Base-by-base conservation (phyloP, 2,329 filamentous ascomycete genomes). In the Simplicillium sp. region DNA sequence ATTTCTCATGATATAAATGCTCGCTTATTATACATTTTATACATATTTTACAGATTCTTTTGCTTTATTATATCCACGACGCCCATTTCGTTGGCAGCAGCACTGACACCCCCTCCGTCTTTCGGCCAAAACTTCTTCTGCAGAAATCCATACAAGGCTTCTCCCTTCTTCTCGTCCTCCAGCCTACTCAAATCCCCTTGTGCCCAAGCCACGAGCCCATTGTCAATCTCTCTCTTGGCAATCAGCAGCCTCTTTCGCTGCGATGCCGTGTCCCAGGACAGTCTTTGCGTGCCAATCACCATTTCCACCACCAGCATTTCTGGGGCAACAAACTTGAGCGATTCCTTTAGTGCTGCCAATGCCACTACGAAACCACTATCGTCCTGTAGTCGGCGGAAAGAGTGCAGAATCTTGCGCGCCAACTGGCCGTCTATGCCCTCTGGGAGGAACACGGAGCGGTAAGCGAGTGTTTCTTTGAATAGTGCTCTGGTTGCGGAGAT, bases 401-500 rank as follows among this genome's bases (percentile, higher is more conserved):
- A 68, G 50, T 73, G 70, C 11, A 73, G 53, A 14, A 73, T 64
- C 48, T 65, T 70, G 46, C 68, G 66, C 7, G 65, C 69, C 16
- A 75, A 58, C 43, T 71, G 65, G 4, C 59, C 54, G 47, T 74
- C 64, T 32, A 73, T 60, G 44, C 62, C 57, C 11, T 60, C 60
- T 2, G 60, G 52, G 38, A 65, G 53, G 45, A 73, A 73, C 7
- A 70, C 58, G 11, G 63, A 55, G 18, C 61, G 59, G 41, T 69
- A 69, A 38, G 69, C 67, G 38, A 76, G 67, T 49, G 65, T 71
- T 42, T 73, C 64, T 13, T 59, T 57, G 50, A 75, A 75, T 17
- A 72, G 53, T 15, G 50, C 51, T 13, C 72, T 63, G 5, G 67
- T 61, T 16, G 52, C 54, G 7, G 45, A 44, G 4, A 54, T 53